phyloP scores from a whole-genome alignment of 1,284 basidiomycete genomes.

The Ganoderma meredithae region DNA sequence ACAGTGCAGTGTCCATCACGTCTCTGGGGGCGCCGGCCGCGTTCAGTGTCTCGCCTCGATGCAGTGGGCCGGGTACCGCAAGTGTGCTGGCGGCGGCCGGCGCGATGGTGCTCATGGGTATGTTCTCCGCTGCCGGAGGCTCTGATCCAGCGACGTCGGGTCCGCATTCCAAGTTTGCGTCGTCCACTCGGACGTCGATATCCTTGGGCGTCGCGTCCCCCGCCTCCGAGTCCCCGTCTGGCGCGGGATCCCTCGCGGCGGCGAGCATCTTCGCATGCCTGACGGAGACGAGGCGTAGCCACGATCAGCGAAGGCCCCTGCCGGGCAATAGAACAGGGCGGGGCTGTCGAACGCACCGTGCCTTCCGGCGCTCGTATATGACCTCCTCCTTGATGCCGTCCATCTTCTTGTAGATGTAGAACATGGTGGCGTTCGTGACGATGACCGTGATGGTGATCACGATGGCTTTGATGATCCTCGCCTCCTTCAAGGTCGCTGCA shows the following conservation, averaged over 20 bases:
- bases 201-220: neutral
- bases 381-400: constrained; percentile 75
- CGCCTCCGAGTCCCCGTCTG: neutral
- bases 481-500: neutral
- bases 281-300: constrained; percentile 30
- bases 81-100: neutral
- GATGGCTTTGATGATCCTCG: constrained; percentile 61
- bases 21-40: no score
- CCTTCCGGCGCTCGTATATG: constrained; percentile 69
- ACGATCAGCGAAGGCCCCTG: neutral
- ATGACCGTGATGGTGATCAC: constrained; percentile 69
- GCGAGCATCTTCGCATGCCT: constrained; percentile 16
- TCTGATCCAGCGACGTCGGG: neutral
- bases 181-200: neutral
- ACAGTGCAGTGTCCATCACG: no score
- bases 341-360: neutral
- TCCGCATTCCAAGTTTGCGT: neutral
- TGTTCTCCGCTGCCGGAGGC: neutral
- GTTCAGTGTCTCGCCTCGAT: neutral
- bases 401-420: constrained; percentile 84
- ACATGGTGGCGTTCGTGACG: constrained; percentile 80
- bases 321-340: neutral
- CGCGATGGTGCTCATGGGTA: neutral
- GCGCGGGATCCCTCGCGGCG: neutral
- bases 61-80: neutral